Evolutionary conservation across 148 eudicot species (phyloP).

Genomic region (Amaranthus palmeri): DNA sequence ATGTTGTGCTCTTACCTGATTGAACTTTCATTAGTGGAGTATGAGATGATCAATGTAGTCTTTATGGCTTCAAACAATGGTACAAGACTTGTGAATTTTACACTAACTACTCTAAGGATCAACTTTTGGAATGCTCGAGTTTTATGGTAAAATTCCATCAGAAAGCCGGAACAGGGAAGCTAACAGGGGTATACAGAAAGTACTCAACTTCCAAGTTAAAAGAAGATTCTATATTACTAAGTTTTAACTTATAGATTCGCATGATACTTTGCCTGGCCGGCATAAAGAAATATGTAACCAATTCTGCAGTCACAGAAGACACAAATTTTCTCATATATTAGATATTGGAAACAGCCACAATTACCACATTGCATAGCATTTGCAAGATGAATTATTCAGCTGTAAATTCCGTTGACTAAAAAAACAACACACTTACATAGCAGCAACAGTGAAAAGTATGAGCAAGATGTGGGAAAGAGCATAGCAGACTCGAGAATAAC

Average conservation of each 20-base stretch:
- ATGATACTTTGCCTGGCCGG: slow-evolving; percentile 80
- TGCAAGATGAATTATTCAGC: neutral
- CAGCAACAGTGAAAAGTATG: slow-evolving; percentile 41
- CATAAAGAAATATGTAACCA: slow-evolving; percentile 65
- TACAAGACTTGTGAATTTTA: slow-evolving; percentile 66
- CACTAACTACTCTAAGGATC: slow-evolving; percentile 50
- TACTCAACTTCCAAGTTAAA: slow-evolving; percentile 64
- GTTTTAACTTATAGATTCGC: too few relatives aligned
- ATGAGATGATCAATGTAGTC: slow-evolving; percentile 72
- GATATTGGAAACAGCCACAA: neutral
- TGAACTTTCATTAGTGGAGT: slow-evolving; percentile 79
- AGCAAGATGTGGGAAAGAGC: slow-evolving; percentile 43
- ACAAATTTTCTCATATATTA: slow-evolving; percentile 1
- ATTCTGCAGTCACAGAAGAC: slow-evolving; percentile 38
- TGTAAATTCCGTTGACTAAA: neutral
- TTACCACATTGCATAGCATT: neutral
- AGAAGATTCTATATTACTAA: too few relatives aligned
- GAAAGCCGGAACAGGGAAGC: slow-evolving; percentile 70
- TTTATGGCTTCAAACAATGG: slow-evolving; percentile 65
- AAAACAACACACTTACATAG: slow-evolving; percentile 39
- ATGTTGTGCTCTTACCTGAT: slow-evolving; percentile 51
- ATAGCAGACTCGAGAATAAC: slow-evolving; percentile 55
- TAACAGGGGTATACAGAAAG: slow-evolving; percentile 76
- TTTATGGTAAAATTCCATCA: slow-evolving; percentile 57
- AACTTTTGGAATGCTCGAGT: slow-evolving; percentile 70